Evolutionary conservation across 2,329 filamentous ascomycete genomes (phyloP).

Genomic region (Trichothecium sympodiale): DNA sequence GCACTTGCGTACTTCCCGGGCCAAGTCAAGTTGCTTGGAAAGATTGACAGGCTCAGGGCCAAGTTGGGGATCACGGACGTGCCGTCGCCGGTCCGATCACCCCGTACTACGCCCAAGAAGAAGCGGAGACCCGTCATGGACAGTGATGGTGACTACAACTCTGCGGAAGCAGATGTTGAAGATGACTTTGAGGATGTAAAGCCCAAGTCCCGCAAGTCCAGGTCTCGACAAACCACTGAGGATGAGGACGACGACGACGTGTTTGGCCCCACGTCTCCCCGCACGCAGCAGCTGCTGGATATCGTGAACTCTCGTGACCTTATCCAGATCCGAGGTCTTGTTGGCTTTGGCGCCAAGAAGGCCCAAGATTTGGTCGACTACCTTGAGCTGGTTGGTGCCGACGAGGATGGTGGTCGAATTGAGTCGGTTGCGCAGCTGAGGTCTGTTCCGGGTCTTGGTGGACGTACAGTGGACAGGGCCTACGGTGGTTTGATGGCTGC

Average conservation of each 20-base stretch:
- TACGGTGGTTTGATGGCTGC: conserved; percentile 31
- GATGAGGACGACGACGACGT: conserved; percentile 16
- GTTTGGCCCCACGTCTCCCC: conserved; percentile 22
- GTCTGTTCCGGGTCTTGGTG: conserved; percentile 45
- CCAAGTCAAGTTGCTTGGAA: conserved; percentile 64
- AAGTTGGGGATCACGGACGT: conserved; percentile 29
- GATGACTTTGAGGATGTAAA: conserved; percentile 20
- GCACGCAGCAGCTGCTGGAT: conserved; percentile 49
- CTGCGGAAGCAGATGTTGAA: conserved; percentile 29
- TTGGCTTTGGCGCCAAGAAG: conserved; percentile 63
- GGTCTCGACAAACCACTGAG: too few species aligned
- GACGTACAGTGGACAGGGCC: conserved; percentile 43
- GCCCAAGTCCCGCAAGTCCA: conserved; percentile 19
- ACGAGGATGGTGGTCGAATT: conserved; percentile 29
- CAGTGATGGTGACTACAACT: conserved; percentile 27
- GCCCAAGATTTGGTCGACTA: conserved; percentile 49
- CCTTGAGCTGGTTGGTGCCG: conserved; percentile 30
- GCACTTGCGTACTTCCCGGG: conserved; percentile 78
- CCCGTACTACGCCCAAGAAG: conserved; percentile 7
- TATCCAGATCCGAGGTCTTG: conserved; percentile 51
- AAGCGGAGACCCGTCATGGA: conserved; percentile 17
- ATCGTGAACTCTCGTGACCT: conserved; percentile 67
- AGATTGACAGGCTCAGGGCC: conserved; percentile 52
- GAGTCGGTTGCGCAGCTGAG: conserved; percentile 39
- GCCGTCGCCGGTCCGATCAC: conserved; percentile 3